Evolutionary conservation across 2,329 filamentous ascomycete genomes (phyloP).

Genomic region (Fusarium devonianum): DNA sequence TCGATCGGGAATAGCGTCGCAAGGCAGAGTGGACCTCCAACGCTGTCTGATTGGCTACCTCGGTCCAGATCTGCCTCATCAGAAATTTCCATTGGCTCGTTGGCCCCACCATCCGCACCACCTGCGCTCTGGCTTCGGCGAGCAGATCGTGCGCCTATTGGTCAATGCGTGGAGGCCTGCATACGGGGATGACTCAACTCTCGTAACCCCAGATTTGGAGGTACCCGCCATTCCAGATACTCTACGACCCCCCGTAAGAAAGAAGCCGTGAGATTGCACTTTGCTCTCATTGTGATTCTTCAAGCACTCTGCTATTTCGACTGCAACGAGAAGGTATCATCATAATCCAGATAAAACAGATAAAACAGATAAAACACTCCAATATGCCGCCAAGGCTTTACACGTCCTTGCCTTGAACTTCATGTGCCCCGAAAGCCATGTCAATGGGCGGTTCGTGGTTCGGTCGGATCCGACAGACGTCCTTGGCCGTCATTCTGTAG

Average conservation of each 20-base stretch:
- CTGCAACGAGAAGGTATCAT: slow-evolving; percentile 2
- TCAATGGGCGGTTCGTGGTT: too few species aligned
- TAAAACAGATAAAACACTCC: too few species aligned
- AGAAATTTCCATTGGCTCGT: slow-evolving; percentile 39
- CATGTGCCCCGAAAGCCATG: background rate
- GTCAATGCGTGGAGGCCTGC: slow-evolving; percentile 39
- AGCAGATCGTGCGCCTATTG: slow-evolving; percentile 42
- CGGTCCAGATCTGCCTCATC: slow-evolving; percentile 15
- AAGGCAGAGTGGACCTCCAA: background rate
- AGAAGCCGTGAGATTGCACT: slow-evolving; percentile 5
- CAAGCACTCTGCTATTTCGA: slow-evolving; percentile 1
- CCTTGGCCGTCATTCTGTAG: too few species aligned
- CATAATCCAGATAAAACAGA: too few species aligned
- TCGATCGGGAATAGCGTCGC: slow-evolving; percentile 48
- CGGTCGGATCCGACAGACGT: background rate
- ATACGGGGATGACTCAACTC: slow-evolving; percentile 45
- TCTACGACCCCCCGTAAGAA: slow-evolving; percentile 1
- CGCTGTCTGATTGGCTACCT: slow-evolving; percentile 39
- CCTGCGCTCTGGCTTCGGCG: slow-evolving; percentile 46
- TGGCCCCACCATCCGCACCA: slow-evolving; percentile 40
- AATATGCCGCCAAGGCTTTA: background rate
- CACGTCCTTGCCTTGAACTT: slow-evolving; percentile 7
- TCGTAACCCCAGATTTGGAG: slow-evolving; percentile 38
- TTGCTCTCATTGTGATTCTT: slow-evolving; percentile 3
- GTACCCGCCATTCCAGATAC: slow-evolving; percentile 9